Percentiles rank a stretch among this genome's conserved stretches.
phyloP scores from a whole-genome alignment of 345 rosid genomes.

The Dimocarpus longan region DNA sequence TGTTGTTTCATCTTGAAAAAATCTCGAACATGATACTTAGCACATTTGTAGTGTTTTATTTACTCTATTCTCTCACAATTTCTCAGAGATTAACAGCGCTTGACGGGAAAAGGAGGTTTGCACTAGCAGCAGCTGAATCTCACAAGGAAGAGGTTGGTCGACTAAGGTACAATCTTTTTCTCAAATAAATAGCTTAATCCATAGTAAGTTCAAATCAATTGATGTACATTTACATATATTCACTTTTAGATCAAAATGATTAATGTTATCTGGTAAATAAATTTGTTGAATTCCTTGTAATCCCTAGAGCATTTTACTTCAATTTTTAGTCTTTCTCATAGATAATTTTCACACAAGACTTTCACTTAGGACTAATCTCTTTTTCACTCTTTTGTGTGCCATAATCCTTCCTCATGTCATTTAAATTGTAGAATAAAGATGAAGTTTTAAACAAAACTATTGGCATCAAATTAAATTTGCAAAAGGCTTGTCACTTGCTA shows the following conservation, averaged over 20 bases:
- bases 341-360: neutral
- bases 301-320: neutral
- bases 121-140: conserved; percentile 88
- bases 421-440: neutral
- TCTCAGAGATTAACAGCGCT: conserved; percentile 92
- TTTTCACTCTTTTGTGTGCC: neutral
- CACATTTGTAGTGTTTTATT: neutral
- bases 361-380: neutral
- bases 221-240: neutral
- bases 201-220: neutral
- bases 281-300: neutral
- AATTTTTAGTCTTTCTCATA: neutral
- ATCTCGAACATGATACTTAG: neutral
- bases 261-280: neutral
- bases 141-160: conserved; percentile 92
- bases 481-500: neutral
- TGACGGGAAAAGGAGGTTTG: conserved; percentile 98
- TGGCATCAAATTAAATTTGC: neutral
- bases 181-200: conserved; percentile 6
- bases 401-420: neutral
- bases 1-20: neutral
- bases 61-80: conserved; percentile 14
- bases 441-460: neutral
- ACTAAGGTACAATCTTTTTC: conserved; percentile 63
- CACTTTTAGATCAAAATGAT: neutral